Evolutionary conservation across 208 protist species (phyloP), one percentile per base, ranked within the genome.

Genomic region (Leishmania mexicana): DNA sequence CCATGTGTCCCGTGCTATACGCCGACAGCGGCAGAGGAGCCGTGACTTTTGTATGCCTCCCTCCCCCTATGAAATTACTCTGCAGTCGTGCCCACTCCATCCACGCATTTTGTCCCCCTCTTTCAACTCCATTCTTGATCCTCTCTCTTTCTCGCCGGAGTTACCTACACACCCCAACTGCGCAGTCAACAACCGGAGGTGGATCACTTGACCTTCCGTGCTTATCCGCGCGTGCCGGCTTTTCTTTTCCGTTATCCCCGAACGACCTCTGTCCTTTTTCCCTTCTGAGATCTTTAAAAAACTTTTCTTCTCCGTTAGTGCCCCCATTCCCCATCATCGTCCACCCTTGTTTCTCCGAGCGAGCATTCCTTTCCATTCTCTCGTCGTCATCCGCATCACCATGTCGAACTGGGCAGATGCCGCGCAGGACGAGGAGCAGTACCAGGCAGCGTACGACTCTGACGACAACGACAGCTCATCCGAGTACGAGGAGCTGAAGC

Each of bases 331-430:
- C 31, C 19, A 19, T 19, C 47, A 47, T 74, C 38, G 62, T 21
- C 45, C 6, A 53, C 19, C 17, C 15, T 45, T 42, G 31, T 54
- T 31, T 51, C 75, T n/a, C 17, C 45, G 42, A 60, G 38, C 10
- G 45, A 60, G 19, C 28, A 28, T 38, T 31, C 47, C 57, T 53
- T 68, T 42, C 19, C 51, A 62, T 51, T 47, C 13, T 51, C 35
- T 24, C 24, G 10, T n/a, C 24, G 38, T 54, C 28, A 28, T 40
- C 45, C 28, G 15, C 76, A 35, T 45, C 38, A 85, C 11, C 49
- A 92, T 86, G 88, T 89, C 83, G 42, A 93, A 86, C 64, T 92
- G 87, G 88, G 88, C 83, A 15, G 88, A 89, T 60, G 85, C 88
- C 57, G 91, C 88, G 49, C 89, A 96, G 31, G 90, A 94, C 67